A percentile compares a stretch with the other conserved stretches of the same genome.
These are phyloP conservation scores for Diaporthe velutina DNA, from an alignment of 2,329 filamentous ascomycete genomes.

Conservation along the genomic window DNA sequence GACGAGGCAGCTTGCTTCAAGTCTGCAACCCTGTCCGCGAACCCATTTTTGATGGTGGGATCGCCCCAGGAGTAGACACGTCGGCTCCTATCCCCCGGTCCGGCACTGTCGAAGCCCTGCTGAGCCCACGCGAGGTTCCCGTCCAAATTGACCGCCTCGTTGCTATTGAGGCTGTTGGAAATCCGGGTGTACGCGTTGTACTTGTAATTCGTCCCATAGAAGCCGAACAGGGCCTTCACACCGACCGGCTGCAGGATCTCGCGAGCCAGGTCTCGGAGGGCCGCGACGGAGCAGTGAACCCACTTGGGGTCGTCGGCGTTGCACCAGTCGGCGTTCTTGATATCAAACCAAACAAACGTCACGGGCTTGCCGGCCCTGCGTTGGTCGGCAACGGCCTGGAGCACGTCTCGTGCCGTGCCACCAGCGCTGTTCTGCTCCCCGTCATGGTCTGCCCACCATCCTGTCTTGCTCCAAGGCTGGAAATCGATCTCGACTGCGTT, in stretches of 20 bases:
- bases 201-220: background rate
- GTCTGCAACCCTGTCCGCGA: background rate
- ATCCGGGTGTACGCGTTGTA: constrained; percentile 2
- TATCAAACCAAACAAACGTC: constrained; percentile 1
- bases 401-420: background rate
- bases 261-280: background rate
- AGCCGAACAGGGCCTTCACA: background rate
- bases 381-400: constrained; percentile 3
- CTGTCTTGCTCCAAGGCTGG: background rate
- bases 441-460: constrained; percentile 7
- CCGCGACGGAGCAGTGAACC: background rate
- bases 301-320: background rate
- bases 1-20: background rate
- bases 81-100: background rate
- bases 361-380: constrained; percentile 1
- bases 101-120: background rate
- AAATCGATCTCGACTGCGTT: background rate
- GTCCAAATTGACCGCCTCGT: background rate
- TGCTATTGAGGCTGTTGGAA: background rate
- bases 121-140: background rate
- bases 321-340: constrained; percentile 3
- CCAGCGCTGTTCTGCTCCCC: background rate
- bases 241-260: constrained; percentile 6
- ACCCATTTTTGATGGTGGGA: background rate
- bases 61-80: constrained; percentile 5